Base-by-base conservation (phyloP, 1,284 basidiomycete species). In the Cystobasidiaceae sp. region DNA sequence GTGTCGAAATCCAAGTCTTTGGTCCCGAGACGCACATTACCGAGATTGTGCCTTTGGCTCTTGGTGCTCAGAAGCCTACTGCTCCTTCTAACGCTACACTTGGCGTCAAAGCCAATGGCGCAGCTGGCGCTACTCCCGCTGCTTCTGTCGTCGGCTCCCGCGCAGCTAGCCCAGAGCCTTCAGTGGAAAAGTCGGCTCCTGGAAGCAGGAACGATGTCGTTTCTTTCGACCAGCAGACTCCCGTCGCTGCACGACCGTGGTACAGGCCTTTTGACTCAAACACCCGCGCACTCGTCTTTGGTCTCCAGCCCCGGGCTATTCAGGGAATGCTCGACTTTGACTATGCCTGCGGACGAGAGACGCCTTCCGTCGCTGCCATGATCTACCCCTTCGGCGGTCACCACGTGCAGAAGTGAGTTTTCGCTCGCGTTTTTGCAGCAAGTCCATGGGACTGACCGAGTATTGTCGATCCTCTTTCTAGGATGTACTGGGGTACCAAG, bases 301-400 rank as follows among this genome's bases (percentile, higher is more conserved):
- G 94, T 79, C 88, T 98, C 69, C 94, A 98, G 81, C 94, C 94
- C 51, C 91, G 96, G 77, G 96, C 96, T 49, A 97, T 98, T 79
- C 96, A 98, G 80, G 94, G 94, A 75, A 98, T 98, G 96, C 88
- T 98, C 73, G 94, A 98, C 84, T 98, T 98, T 74, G 94, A 98
- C 83, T 98, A 88, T 81, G 92, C 91, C 17, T 98, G 96, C 79
- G 94, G 94, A 33, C 90, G 96, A 70, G 79, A 84, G 68, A 84
- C 86, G n/a, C 93, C 94, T 51, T 91, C 88, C 60, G 94, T 98
- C 70, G 94, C 94, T 41, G 94, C 96, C 61, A 98, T 98, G 94
- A 97, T 98, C 79, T 98, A 98, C 80, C 96, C 96, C 76, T 98
- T 98, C 80, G 94, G 94, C 77, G 94, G 94, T 33, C 94, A 97